Base-by-base conservation (phyloP, 176 grass and related monocot species). In the Zea luxurians region DNA sequence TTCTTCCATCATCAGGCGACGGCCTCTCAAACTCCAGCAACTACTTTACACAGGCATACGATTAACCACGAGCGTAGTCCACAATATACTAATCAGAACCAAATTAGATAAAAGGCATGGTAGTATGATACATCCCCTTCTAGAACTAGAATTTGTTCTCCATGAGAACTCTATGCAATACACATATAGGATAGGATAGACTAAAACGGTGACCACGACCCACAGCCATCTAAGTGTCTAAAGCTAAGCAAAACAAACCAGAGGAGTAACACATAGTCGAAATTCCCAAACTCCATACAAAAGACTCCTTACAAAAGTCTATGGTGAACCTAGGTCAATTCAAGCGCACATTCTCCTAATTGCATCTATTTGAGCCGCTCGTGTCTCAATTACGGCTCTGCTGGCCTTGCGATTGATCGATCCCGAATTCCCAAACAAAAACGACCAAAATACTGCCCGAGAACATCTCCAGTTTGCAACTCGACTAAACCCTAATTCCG, bases 401-500 rank as follows among this genome's bases (percentile, higher is more conserved):
- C n/a, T 15, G 4, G 8, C 13, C 12, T 55, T 44, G 7, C 1
- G 2, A 75, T 36, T 34, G 41, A 40, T 20, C 55, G 62, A 62
- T 10, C 35, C 44, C 7, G 44, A 34, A 48, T 57, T 6, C 36
- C 70, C 3, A 41, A 54, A 64, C 64, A 46, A 59, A 76, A 62
- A 48, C 1, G 0, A 34, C 6, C 8, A 6, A 6, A 6, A 67
- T 10, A n/a, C 42, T 20, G 8, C 27, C 16, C 38, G 4, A 38
- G 4, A 21, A 47, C 5, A 75, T 52, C 63, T 64, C 48, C 21
- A 64, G 37, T 12, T 54, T 70, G 15, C 15, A 7, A 43, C 13
- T 36, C 50, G 59, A 83, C 15, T 20, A 73, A 83, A 74, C 75
- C 86, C 61, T 74, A 46, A 44, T 0, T 62, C 27, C 27, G 3